Percentiles rank a stretch among this genome's conserved stretches.
Conservation (phyloP, 345 rosid species). For the Chamaenerion angustifolium region DNA sequence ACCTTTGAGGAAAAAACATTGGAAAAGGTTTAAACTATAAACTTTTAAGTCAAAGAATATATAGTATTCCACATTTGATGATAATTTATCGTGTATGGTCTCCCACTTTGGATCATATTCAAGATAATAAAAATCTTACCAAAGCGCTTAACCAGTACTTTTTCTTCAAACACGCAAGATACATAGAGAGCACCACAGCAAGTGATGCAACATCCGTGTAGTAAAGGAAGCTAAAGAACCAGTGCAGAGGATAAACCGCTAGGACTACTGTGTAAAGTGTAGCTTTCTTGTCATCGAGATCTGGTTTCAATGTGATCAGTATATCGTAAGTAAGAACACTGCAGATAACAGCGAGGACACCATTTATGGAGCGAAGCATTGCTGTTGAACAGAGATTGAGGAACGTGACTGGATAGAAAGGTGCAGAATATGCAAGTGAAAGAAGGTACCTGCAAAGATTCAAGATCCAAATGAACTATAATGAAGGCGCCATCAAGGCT, state of each 20-base stretch:
- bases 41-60: too few species aligned
- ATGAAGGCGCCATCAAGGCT: too few species aligned
- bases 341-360: slow-evolving; percentile 57
- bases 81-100: too few species aligned
- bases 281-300: slow-evolving; percentile 41
- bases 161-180: slow-evolving; percentile 67
- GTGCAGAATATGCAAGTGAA: slow-evolving; percentile 65
- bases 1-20: too few species aligned
- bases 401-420: slow-evolving; percentile 56
- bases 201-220: slow-evolving; percentile 93
- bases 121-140: slow-evolving; percentile 31
- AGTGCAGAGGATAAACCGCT: slow-evolving; percentile 74
- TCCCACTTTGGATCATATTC: too few species aligned
- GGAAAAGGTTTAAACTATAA: too few species aligned
- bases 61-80: too few species aligned
- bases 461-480: slow-evolving; percentile 11
- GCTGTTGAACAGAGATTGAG: slow-evolving; percentile 17
- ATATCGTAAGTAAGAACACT: slow-evolving; percentile 62
- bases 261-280: slow-evolving; percentile 40
- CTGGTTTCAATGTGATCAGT: slow-evolving; percentile 41
- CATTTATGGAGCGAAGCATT: slow-evolving; percentile 36
- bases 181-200: slow-evolving; percentile 72
- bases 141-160: slow-evolving; percentile 58
- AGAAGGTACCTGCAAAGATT: slow-evolving; percentile 67
- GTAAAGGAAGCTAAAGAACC: slow-evolving; percentile 90